Evolutionary conservation across 1,284 basidiomycete species (phyloP).

Genomic region (Cerioporus squamosus): DNA sequence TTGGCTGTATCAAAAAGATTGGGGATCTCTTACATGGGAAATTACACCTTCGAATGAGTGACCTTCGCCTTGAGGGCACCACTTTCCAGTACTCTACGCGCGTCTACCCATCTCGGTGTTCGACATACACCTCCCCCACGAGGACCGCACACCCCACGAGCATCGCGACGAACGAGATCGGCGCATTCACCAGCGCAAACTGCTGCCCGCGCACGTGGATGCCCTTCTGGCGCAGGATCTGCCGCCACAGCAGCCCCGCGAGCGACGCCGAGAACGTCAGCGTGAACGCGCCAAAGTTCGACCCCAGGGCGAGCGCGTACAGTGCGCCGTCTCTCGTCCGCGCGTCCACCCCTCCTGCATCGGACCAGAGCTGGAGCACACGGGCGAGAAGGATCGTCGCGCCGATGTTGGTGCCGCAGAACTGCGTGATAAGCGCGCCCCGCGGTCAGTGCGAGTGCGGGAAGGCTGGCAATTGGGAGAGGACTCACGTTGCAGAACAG

Average conservation of each 20-base stretch:
- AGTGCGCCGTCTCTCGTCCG: slow-evolving; percentile 43
- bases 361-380: slow-evolving; percentile 49
- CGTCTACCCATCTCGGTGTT: slow-evolving; percentile 4
- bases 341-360: slow-evolving; percentile 23
- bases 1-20: too few relatives aligned
- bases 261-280: slow-evolving; percentile 91
- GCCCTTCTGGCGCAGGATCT: slow-evolving; percentile 80
- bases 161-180: slow-evolving; percentile 34
- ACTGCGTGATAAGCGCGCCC: slow-evolving; percentile 31
- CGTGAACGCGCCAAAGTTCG: slow-evolving; percentile 92
- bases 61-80: too few relatives aligned
- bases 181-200: slow-evolving; percentile 78
- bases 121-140: slow-evolving; percentile 26
- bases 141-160: slow-evolving; percentile 32
- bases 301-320: slow-evolving; percentile 78
- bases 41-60: too few relatives aligned
- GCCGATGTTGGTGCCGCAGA: slow-evolving; percentile 95
- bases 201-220: slow-evolving; percentile 67
- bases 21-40: too few relatives aligned
- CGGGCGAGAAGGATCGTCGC: slow-evolving; percentile 89
- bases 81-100: too few relatives aligned
- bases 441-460: neutral
- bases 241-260: slow-evolving; percentile 88
- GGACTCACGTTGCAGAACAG: slow-evolving; percentile 79
- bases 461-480: neutral